phyloP scores from a whole-genome alignment of 148 eudicot species.

The Suaeda aralocaspica region DNA sequence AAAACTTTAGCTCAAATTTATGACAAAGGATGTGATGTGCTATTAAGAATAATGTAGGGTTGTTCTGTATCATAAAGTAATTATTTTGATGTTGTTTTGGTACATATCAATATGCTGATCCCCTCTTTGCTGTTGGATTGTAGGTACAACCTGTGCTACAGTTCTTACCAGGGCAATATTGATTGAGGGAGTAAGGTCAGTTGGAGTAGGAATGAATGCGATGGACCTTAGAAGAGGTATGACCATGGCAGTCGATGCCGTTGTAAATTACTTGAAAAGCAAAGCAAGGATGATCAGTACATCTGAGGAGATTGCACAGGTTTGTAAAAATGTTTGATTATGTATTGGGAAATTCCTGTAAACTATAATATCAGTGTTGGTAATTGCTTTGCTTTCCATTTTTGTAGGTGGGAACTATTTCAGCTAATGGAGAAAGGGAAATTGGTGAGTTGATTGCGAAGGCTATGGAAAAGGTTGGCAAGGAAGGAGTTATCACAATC shows the following conservation, averaged over 20 bases:
- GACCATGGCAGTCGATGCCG: conserved; percentile 74
- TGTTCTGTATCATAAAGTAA: too few relatives aligned
- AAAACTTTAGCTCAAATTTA: too few relatives aligned
- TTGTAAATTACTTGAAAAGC: conserved; percentile 71
- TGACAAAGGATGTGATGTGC: too few relatives aligned
- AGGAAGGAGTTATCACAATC: conserved; percentile 93
- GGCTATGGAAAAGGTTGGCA: conserved; percentile 98
- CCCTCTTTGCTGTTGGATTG: conserved; percentile 13
- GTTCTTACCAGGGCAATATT: conserved; percentile 93
- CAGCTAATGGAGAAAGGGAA: conserved; percentile 84
- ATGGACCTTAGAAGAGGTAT: conserved; percentile 84
- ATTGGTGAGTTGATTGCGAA: conserved; percentile 95
- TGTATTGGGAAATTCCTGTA: neutral
- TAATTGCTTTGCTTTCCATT: neutral
- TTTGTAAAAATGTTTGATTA: neutral
- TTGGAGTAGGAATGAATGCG: conserved; percentile 95
- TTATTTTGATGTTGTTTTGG: too few relatives aligned
- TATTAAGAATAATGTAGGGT: too few relatives aligned
- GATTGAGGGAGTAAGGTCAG: conserved; percentile 75
- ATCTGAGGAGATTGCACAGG: conserved; percentile 86
- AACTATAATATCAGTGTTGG: neutral
- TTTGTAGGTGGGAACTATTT: conserved; percentile 91
- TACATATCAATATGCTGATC: neutral
- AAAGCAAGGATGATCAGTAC: conserved; percentile 94
- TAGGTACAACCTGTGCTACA: conserved; percentile 93